phyloP scores from a whole-genome alignment of 768 basidiomycete genomes.

The Naganishia vaughanmartiniae region DNA sequence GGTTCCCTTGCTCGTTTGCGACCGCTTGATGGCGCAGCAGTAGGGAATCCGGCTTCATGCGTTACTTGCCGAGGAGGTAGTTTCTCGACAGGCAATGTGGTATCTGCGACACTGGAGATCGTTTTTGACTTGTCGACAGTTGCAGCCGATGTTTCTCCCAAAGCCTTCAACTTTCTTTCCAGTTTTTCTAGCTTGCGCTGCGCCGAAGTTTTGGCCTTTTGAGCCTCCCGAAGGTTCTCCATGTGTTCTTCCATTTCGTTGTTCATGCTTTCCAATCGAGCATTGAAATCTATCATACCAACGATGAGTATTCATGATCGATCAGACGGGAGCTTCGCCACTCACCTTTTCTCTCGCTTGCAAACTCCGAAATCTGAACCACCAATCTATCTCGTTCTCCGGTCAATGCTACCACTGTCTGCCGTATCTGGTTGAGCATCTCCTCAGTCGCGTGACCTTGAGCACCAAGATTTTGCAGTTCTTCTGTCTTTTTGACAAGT shows the following conservation, averaged over 20 bases:
- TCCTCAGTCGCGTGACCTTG: not conserved
- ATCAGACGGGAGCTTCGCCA: not conserved
- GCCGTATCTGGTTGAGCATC: not conserved
- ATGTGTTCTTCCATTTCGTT: constrained; percentile 31
- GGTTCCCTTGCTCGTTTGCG: constrained; percentile 23
- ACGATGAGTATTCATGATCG: too few species aligned
- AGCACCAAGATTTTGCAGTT: not conserved
- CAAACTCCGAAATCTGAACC: constrained; percentile 7
- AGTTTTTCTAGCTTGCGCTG: constrained; percentile 31
- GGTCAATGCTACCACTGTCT: not conserved
- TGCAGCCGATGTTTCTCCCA: constrained; percentile 2
- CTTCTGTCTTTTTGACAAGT: not conserved
- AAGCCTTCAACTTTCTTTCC: constrained; percentile 24
- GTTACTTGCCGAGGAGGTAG: not conserved
- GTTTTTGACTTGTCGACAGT: not conserved
- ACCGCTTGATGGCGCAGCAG: constrained; percentile 10
- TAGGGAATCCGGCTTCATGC: not conserved
- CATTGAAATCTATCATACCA: constrained; percentile 13
- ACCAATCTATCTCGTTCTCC: not conserved
- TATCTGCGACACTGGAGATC: not conserved
- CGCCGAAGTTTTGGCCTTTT: constrained; percentile 25
- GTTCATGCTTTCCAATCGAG: constrained; percentile 22
- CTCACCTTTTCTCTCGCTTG: constrained; percentile 13
- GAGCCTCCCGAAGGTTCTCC: constrained; percentile 23
- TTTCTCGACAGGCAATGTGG: not conserved